Evolutionary conservation across 139 green algal species (phyloP).

Genomic region (Closterium sp.): DNA sequence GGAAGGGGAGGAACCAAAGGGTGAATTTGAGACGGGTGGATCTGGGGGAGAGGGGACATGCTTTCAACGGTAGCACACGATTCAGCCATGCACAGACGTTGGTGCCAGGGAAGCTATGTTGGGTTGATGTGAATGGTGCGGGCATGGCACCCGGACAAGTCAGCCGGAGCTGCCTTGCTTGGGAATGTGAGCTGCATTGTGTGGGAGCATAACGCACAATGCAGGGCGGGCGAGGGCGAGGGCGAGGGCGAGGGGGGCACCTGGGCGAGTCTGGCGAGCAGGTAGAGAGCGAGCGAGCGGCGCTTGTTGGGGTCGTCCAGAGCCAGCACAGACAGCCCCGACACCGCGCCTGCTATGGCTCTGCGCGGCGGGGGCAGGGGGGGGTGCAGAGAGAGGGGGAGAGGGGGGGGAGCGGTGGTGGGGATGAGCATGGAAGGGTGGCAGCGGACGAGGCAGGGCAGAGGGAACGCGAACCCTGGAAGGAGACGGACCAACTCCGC

Average conservation of each 20-base stretch:
- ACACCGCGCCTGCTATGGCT: conserved; percentile 35
- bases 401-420: too few relatives aligned
- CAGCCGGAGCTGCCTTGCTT: too few relatives aligned
- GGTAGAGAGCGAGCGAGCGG: conserved; percentile 57
- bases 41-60: too few relatives aligned
- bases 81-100: background rate
- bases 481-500: too few relatives aligned
- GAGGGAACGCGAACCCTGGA: background rate
- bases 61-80: too few relatives aligned
- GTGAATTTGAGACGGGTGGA: background rate
- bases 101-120: too few relatives aligned
- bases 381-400: background rate
- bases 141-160: too few relatives aligned
- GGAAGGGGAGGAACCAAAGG: background rate
- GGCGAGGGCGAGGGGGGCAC: background rate
- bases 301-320: conserved; percentile 48
- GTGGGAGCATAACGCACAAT: too few relatives aligned
- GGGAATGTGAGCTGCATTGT: too few relatives aligned
- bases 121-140: too few relatives aligned
- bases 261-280: conserved; percentile 47
- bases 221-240: background rate
- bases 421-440: background rate
- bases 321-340: conserved; percentile 53
- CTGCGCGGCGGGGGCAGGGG: background rate
- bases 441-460: background rate